Conservation (phyloP, 345 rosid species). For the Brassica carinata region DNA sequence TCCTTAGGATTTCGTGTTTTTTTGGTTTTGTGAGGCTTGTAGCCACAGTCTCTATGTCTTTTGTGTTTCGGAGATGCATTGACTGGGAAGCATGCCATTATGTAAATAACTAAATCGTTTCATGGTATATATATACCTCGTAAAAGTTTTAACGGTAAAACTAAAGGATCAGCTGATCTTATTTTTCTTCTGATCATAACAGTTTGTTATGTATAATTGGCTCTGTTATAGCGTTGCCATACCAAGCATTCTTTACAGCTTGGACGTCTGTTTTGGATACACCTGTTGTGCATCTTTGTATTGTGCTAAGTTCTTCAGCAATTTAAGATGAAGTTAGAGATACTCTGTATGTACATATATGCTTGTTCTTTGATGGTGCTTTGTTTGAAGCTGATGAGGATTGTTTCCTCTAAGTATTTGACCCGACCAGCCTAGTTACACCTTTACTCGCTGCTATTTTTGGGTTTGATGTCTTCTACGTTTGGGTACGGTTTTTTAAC, state of each 20-base stretch:
- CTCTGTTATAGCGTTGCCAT: neutral
- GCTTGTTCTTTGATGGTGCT: neutral
- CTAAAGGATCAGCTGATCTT: neutral
- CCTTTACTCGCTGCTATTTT: too few relatives aligned
- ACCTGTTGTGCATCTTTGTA: neutral
- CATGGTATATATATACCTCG: constrained; percentile 26
- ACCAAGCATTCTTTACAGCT: neutral
- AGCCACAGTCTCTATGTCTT: constrained; percentile 18
- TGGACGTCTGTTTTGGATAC: neutral
- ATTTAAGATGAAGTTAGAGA: constrained; percentile 1
- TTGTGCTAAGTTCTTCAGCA: neutral
- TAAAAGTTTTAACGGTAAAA: constrained; percentile 22
- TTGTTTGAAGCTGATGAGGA: neutral
- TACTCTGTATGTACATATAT: neutral
- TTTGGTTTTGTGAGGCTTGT: constrained; percentile 28
- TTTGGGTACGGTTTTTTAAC: too few relatives aligned
- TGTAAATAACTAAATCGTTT: constrained; percentile 28
- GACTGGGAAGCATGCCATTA: constrained; percentile 9
- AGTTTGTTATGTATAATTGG: neutral
- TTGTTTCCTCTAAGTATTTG: neutral
- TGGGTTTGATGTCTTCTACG: too few relatives aligned
- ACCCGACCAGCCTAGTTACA: neutral
- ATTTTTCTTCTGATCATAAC: neutral
- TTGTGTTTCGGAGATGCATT: constrained; percentile 20
- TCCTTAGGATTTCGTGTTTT: constrained; percentile 14